These are phyloP conservation scores for Botrytis elliptica DNA, from an alignment of 2,329 filamentous ascomycete genomes.

Conservation along the genomic window DNA sequence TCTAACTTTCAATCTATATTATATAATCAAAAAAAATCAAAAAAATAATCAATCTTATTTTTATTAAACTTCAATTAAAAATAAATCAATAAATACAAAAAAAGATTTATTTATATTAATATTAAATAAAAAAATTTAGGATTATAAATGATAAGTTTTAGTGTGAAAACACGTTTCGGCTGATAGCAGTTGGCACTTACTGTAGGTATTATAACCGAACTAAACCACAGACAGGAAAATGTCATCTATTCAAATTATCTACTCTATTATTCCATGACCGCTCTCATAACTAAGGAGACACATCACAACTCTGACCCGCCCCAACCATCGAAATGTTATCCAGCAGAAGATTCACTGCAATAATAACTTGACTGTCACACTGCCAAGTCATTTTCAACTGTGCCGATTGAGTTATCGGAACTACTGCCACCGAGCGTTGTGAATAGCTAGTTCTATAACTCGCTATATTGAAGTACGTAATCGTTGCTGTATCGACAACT, in stretches of 20 bases:
- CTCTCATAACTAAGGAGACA: not conserved
- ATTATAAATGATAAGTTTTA: no score
- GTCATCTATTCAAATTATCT: not conserved
- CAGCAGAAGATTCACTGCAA: not conserved
- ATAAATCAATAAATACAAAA: no score
- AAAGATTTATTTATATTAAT: no score
- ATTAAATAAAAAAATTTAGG: no score
- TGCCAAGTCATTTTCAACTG: not conserved
- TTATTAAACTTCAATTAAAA: no score
- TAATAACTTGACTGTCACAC: fast-evolving
- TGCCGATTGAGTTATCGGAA: not conserved
- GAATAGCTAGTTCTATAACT: not conserved
- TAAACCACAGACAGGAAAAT: not conserved
- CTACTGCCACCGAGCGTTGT: not conserved
- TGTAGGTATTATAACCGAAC: not conserved
- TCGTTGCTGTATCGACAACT: not conserved
- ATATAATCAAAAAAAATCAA: no score
- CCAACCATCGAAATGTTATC: slow-evolving; percentile 5
- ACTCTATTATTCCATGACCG: not conserved
- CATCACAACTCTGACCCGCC: not conserved
- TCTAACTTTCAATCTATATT: no score
- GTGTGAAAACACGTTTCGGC: no score
- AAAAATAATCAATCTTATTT: no score
- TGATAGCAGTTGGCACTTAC: no score
- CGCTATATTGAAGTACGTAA: not conserved